These are phyloP conservation scores for Spirogloea muscicola DNA, from an alignment of 139 green algal genomes.

Conservation along the genomic window DNA sequence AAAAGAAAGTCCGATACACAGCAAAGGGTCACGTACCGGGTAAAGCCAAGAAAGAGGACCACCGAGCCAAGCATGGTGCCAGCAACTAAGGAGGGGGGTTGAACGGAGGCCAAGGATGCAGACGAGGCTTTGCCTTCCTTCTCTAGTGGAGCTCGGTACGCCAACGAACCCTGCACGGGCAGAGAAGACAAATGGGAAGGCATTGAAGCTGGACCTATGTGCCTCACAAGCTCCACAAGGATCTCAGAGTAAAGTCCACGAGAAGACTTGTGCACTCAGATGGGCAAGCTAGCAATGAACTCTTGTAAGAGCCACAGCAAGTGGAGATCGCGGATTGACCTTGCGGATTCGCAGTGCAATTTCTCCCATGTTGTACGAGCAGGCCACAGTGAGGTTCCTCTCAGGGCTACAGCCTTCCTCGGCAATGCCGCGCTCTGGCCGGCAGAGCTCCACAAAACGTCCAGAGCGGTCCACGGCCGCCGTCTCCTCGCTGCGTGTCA, in stretches of 20 bases:
- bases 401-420: too few species aligned
- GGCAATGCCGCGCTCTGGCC: too few species aligned
- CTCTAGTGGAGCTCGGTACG: slow-evolving; percentile 25
- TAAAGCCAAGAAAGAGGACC: slow-evolving; percentile 24
- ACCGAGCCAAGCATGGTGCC: slow-evolving; percentile 37
- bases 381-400: slow-evolving; percentile 17
- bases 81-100: slow-evolving; percentile 13
- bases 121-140: not conserved
- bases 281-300: too few species aligned
- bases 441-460: too few species aligned
- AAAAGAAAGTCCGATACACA: not conserved
- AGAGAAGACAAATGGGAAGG: too few species aligned
- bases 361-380: slow-evolving; percentile 37
- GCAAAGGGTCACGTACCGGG: slow-evolving; percentile 15
- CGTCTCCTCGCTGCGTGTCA: slow-evolving; percentile 11
- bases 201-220: too few species aligned
- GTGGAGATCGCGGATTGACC: too few species aligned
- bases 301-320: too few species aligned
- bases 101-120: not conserved
- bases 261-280: too few species aligned
- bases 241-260: too few species aligned
- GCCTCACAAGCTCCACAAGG: too few species aligned
- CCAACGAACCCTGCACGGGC: slow-evolving; percentile 31
- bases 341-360: slow-evolving; percentile 19
- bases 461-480: slow-evolving; percentile 13